A percentile compares a stretch with the other conserved stretches of the same genome.
Conservation (phyloP, 768 basidiomycete species). For the Pholiota microspora region DNA sequence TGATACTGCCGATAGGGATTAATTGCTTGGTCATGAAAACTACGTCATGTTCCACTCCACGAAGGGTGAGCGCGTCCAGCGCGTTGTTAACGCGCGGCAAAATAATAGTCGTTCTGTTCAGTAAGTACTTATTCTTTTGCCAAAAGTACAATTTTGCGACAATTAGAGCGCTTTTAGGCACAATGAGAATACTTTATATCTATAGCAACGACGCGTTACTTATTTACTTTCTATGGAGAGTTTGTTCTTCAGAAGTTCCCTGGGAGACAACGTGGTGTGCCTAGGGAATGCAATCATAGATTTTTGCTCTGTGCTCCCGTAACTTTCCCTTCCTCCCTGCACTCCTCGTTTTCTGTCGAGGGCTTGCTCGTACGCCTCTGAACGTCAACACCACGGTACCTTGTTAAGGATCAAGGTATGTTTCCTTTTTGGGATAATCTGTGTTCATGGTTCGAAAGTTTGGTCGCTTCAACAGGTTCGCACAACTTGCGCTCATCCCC, state of each 20-base stretch:
- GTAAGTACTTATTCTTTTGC: no score
- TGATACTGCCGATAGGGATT: no score
- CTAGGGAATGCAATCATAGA: not conserved
- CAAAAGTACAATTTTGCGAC: no score
- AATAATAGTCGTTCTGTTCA: no score
- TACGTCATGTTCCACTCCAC: no score
- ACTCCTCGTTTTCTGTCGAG: no score
- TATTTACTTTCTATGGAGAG: not conserved
- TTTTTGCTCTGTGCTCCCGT: not conserved
- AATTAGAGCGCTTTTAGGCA: no score
- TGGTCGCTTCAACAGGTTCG: conserved; percentile 8
- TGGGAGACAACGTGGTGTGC: conserved; percentile 26
- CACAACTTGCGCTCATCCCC: conserved; percentile 5
- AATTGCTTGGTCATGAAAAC: no score
- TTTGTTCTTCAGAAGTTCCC: conserved; percentile 15
- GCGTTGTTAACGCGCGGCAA: no score
- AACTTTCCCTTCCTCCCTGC: not conserved
- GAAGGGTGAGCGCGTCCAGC: no score
- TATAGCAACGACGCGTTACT: conserved; percentile 15
- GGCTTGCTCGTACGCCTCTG: not conserved
- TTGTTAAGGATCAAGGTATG: conserved; percentile 14
- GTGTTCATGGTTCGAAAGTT: conserved; percentile 24
- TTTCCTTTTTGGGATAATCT: conserved; percentile 27
- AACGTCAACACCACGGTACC: not conserved
- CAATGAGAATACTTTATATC: conserved; percentile 10